Base-by-base conservation (phyloP, 148 eudicot species). In the Pouteria glomerata region DNA sequence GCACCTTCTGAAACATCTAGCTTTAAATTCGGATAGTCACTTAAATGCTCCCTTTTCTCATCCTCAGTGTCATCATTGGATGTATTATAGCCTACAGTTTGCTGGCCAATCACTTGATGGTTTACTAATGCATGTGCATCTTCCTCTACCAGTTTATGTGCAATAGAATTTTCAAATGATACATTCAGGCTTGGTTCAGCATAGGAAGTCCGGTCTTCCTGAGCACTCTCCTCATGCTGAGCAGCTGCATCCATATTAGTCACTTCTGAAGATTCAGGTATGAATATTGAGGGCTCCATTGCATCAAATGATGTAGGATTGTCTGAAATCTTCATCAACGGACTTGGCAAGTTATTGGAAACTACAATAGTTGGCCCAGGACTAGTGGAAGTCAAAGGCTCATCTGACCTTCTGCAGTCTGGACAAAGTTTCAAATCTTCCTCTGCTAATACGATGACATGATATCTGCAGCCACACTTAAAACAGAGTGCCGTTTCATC, bases 381-480 rank as follows among this genome's bases (percentile, higher is more conserved):
- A 75, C 51, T 61, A 15, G 78, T 75, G 48, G 34, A 35, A 44
- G 51, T 72, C 71, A 74, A 72, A 52, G 30, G 27, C 72, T 48
- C 66, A 55, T 83, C 86, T 51, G 77, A 74, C 73, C 68, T 74
- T 66, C 70, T 74, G 84, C 99, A 96, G 47, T 87, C 85, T 12
- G 72, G 81, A 72, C 99, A 96, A 70, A 92, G 51, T 50, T 78
- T 74, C 61, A 78, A 60, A 39, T 86, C 88, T 33, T 68, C 86
- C 51, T 88, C 89, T 35, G 66, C 39, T 42, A 45, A 72, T 69
- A 82, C 89, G 70, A 26, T 60, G 13, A 63, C 66, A 79, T 31
- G 64, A 82, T 85, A 96, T 26, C 44, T 70, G 34, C 69, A 57
- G 55, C 89, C 85, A 79, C 99, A 96, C 80, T 50, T 85, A 56